phyloP scores from a whole-genome alignment of 208 protist species.

The Endotrypanum monterogeii region DNA sequence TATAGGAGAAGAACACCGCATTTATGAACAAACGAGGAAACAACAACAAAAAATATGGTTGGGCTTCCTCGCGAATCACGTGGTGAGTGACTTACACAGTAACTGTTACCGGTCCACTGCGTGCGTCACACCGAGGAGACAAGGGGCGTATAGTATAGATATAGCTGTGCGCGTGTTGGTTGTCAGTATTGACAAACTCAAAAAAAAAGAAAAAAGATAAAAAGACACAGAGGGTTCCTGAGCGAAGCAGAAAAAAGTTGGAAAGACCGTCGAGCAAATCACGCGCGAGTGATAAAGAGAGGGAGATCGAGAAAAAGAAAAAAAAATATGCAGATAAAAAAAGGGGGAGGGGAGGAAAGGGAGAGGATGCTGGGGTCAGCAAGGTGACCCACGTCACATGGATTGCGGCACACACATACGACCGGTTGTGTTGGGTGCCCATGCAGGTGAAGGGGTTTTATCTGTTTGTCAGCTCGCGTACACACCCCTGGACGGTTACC shows the following conservation, averaged over 20 bases:
- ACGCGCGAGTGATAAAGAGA: background rate
- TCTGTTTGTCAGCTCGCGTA: background rate
- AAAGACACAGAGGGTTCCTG: background rate
- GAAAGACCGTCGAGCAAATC: background rate
- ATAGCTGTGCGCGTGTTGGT: no score
- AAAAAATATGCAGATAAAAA: background rate
- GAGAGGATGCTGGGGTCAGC: background rate
- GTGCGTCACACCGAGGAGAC: background rate
- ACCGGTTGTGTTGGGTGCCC: background rate
- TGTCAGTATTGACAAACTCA: slow-evolving; percentile 1
- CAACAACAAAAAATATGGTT: background rate
- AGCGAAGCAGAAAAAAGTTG: background rate
- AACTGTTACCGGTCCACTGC: slow-evolving; percentile 36
- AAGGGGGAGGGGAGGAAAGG: background rate
- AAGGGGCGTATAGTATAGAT: background rate
- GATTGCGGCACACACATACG: no score
- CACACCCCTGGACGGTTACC: slow-evolving; percentile 6
- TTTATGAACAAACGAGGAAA: background rate
- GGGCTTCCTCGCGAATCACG: background rate
- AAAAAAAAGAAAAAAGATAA: slow-evolving; percentile 17
- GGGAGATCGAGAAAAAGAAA: background rate
- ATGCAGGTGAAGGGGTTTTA: background rate
- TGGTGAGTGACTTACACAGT: background rate
- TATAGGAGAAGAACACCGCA: background rate
- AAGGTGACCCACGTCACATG: background rate